Percentiles rank a stretch among this genome's conserved stretches.
These are phyloP conservation scores for Colletotrichum sp. DNA, from an alignment of 2,329 filamentous ascomycete species.

Conservation along the genomic window DNA sequence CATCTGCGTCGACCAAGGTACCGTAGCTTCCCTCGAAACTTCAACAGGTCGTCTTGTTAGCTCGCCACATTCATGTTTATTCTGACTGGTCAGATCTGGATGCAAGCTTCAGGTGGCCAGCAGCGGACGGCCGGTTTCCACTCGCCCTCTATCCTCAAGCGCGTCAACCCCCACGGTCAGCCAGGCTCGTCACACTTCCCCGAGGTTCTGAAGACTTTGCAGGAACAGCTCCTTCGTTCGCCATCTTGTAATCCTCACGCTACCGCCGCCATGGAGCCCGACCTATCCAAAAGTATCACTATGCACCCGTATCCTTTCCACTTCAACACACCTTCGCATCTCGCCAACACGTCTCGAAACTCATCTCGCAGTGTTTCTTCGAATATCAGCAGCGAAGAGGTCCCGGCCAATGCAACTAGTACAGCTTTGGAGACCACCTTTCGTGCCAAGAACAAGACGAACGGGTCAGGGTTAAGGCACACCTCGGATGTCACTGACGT, in stretches of 20 bases:
- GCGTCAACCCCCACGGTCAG: not conserved
- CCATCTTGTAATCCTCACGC: not conserved
- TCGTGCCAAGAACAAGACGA: slow-evolving; percentile 33
- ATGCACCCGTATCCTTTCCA: slow-evolving; percentile 51
- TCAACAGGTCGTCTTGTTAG: not conserved
- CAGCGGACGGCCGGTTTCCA: not conserved
- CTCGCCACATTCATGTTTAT: not conserved
- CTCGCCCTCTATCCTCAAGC: not conserved
- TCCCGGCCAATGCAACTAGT: slow-evolving; percentile 38
- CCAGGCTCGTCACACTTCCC: not conserved
- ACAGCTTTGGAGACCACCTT: slow-evolving; percentile 48
- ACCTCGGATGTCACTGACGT: slow-evolving; percentile 45
- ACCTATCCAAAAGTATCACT: slow-evolving; percentile 35
- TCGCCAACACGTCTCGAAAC: slow-evolving; percentile 25
- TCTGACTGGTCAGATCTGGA: not conserved
- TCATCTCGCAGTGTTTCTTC: not conserved
- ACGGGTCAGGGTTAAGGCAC: slow-evolving; percentile 49
- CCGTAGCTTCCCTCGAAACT: not conserved
- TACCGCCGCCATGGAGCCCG: not conserved
- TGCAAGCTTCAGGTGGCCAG: not conserved
- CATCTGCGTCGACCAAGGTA: not conserved
- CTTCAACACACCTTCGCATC: slow-evolving; percentile 34
- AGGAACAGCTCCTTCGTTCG: not conserved
- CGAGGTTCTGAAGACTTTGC: not conserved
- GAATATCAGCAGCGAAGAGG: slow-evolving; percentile 25